phyloP scores from a whole-genome alignment of 768 basidiomycete genomes.

The Termitomyces titanicus region DNA sequence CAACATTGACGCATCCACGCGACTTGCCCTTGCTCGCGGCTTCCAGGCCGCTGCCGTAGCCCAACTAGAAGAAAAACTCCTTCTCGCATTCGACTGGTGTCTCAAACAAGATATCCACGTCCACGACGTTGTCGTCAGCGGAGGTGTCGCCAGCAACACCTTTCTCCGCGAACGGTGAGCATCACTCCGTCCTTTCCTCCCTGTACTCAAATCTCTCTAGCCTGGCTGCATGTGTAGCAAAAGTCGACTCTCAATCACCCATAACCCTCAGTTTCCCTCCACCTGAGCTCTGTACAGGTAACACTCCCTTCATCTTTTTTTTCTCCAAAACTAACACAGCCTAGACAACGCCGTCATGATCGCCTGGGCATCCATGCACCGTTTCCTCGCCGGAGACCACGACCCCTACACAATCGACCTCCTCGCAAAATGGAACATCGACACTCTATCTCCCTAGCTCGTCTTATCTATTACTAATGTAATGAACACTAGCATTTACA shows the following conservation, averaged over 20 bases:
- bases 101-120: constrained; percentile 38
- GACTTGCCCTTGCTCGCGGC: constrained; percentile 53
- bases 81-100: constrained; percentile 48
- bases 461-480: background rate
- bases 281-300: constrained; percentile 76
- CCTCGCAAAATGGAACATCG: constrained; percentile 76
- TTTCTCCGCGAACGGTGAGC: constrained; percentile 63
- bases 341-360: constrained; percentile 97
- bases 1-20: constrained; percentile 33
- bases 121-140: constrained; percentile 73
- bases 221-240: constrained; percentile 24
- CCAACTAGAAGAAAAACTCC: constrained; percentile 76
- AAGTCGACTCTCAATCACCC: constrained; percentile 17
- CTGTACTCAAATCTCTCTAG: constrained; percentile 18
- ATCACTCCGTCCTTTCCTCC: background rate
- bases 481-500: background rate
- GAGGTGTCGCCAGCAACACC: constrained; percentile 89
- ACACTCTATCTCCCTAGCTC: constrained; percentile 35
- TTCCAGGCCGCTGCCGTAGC: constrained; percentile 72
- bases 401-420: constrained; percentile 62
- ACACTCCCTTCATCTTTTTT: background rate
- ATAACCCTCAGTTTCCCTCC: constrained; percentile 73
- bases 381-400: constrained; percentile 60
- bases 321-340: background rate
- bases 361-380: constrained; percentile 84